Evolutionary conservation across 345 rosid species (phyloP), one percentile per base, ranked within the genome.

Genomic region (Excoecaria agallocha): DNA sequence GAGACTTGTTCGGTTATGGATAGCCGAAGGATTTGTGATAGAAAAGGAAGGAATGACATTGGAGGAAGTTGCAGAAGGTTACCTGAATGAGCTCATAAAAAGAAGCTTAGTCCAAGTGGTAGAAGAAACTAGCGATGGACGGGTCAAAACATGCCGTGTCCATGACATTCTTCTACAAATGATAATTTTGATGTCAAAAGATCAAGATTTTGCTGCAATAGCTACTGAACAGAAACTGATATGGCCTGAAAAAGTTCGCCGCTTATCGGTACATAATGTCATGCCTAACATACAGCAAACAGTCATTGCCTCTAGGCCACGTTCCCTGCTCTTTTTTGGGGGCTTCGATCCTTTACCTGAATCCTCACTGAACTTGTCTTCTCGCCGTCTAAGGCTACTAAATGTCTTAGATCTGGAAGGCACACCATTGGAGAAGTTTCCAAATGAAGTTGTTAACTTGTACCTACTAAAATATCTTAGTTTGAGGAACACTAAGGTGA

Each of bases 251-350:
- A 73, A 70, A 30, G 30, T 74, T 12, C 75, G 78, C 0, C 81
- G 66, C 58, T 35, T 81, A 12, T 81, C 84, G 13, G 16, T 81
- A 6, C 75, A 73, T 52, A 73, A 77, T 50, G 51, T 24, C 22
- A n/a, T 52, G 41, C 69, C 60, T 49, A 54, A 20, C 25, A 58
- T 37, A 61, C 64, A 69, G 45, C 57, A 52, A 64, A 38, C 46
- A 6, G 63, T 20, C 20, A 20, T 8, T 30, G 69, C 52, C 0
- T 67, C 62, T 48, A 59, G 20, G 45, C 50, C 68, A 12, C 84
- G 79, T 48, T 81, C 84, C 6, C 55, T 81, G 22, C 69, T 77
- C 71, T 58, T 66, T 76, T 81, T 74, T 48, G 38, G 79, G 67
- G 46, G 48, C 24, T 61, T 66, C 9, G 74, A 70, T 71, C 60